Conservation (phyloP, 768 basidiomycete genomes). For the Mycena sanguinolenta region DNA sequence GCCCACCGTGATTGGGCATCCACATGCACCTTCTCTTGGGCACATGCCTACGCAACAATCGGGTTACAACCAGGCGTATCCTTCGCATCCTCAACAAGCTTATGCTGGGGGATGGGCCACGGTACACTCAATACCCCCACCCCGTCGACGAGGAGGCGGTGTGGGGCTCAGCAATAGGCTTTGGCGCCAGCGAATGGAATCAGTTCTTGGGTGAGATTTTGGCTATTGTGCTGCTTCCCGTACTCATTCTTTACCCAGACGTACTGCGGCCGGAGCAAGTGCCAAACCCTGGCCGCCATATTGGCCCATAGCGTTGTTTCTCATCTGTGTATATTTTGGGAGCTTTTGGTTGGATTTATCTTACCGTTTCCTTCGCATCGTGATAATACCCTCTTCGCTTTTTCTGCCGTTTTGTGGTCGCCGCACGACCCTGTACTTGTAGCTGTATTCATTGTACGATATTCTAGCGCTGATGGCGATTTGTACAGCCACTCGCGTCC, state of each 20-base stretch:
- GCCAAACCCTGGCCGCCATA: constrained; percentile 46
- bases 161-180: constrained; percentile 83
- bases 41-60: constrained; percentile 40
- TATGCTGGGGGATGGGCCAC: constrained; percentile 53
- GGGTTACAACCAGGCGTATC: constrained; percentile 13
- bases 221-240: too few relatives aligned
- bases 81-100: constrained; percentile 44
- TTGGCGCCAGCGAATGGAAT: constrained; percentile 83
- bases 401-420: constrained; percentile 33
- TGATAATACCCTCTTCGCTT: constrained; percentile 32
- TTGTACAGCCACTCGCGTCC: too few relatives aligned
- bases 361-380: constrained; percentile 30
- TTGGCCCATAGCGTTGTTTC: constrained; percentile 23
- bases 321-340: constrained; percentile 37
- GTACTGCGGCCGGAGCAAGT: constrained; percentile 66
- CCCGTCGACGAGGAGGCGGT: constrained; percentile 73
- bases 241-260: constrained; percentile 45
- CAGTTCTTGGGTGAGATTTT: constrained; percentile 55
- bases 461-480: too few relatives aligned
- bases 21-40: constrained; percentile 43
- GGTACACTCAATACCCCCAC: constrained; percentile 62
- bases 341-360: constrained; percentile 40
- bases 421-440: constrained; percentile 23
- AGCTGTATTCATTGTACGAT: constrained; percentile 24
- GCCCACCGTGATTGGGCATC: constrained; percentile 36